Conservation (phyloP, 805 yeast species). For the Myxozyma neglecta region DNA sequence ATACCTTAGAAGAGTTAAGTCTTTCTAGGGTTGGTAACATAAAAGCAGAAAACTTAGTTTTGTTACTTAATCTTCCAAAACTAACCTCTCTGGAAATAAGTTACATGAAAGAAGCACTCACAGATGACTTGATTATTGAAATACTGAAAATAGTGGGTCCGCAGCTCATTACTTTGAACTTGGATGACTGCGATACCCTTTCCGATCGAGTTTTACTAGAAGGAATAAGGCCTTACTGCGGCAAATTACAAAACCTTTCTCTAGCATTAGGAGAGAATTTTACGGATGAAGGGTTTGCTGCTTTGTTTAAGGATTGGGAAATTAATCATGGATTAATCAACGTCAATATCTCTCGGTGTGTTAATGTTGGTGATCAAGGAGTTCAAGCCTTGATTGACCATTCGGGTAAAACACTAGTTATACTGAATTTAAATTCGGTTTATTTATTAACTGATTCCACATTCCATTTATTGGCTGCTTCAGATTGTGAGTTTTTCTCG, state of each 20-base stretch:
- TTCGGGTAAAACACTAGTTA: conserved; percentile 63
- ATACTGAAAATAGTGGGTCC: conserved; percentile 56
- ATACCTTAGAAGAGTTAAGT: conserved; percentile 53
- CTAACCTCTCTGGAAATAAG: conserved; percentile 55
- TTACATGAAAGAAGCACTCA: conserved; percentile 53
- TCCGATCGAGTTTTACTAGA: conserved; percentile 58
- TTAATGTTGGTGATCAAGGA: conserved; percentile 62
- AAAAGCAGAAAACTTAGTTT: conserved; percentile 59
- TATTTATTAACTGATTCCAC: conserved; percentile 51
- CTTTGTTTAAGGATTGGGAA: conserved; percentile 58
- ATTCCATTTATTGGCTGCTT: conserved; percentile 33
- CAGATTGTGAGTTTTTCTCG: conserved; percentile 58
- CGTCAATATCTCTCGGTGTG: conserved; percentile 65
- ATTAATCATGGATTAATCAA: conserved; percentile 54
- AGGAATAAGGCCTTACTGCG: conserved; percentile 61
- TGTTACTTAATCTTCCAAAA: conserved; percentile 53
- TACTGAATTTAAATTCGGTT: conserved; percentile 73
- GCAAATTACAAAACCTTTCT: conserved; percentile 58
- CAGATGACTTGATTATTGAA: conserved; percentile 51
- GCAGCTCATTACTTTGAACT: conserved; percentile 53
- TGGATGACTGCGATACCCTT: conserved; percentile 73
- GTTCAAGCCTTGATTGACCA: conserved; percentile 61
- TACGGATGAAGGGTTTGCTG: conserved; percentile 64
- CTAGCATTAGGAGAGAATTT: conserved; percentile 61
- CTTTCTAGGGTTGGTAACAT: conserved; percentile 75